Evolutionary conservation across 2,329 filamentous ascomycete species (phyloP).

Genomic region (Fusarium agapanthi): DNA sequence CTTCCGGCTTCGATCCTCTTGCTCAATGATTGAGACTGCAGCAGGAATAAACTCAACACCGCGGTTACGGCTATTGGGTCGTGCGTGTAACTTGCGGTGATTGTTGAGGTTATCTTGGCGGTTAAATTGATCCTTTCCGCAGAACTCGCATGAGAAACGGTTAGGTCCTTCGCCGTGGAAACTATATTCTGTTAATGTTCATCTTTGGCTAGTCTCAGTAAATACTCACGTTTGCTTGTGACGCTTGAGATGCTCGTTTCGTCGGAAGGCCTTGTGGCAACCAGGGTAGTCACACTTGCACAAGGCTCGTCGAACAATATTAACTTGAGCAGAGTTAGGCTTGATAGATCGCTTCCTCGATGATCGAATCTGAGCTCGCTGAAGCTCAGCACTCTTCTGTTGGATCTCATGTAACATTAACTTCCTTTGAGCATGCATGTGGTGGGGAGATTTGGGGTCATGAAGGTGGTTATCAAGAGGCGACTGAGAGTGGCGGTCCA

Average conservation of each 20-base stretch:
- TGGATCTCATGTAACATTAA: constrained; percentile 54
- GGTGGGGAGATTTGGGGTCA: constrained; percentile 46
- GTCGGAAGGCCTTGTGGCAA: constrained; percentile 60
- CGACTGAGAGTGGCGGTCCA: constrained; percentile 50
- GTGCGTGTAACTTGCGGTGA: constrained; percentile 53
- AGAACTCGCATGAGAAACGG: constrained; percentile 53
- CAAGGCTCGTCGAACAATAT: constrained; percentile 52
- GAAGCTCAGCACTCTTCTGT: constrained; percentile 55
- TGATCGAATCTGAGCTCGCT: constrained; percentile 51
- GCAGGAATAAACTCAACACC: constrained; percentile 53
- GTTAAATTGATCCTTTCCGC: constrained; percentile 54
- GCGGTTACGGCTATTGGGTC: constrained; percentile 51
- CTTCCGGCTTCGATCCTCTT: constrained; percentile 53
- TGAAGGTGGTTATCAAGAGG: constrained; percentile 47
- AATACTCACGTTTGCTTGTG: constrained; percentile 60
- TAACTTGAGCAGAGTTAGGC: constrained; percentile 43
- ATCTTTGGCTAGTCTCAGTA: background rate
- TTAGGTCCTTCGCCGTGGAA: constrained; percentile 52
- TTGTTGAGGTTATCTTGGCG: constrained; percentile 54
- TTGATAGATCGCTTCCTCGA: constrained; percentile 45
- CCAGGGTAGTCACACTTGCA: constrained; percentile 57
- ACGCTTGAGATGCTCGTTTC: constrained; percentile 65
- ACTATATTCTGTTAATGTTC: constrained; percentile 18
- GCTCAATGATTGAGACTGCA: constrained; percentile 52
- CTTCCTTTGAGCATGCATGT: constrained; percentile 49